These are phyloP conservation scores for Vitis amurensis DNA, from an alignment of 164 flowering plant genomes.

Conservation along the genomic window DNA sequence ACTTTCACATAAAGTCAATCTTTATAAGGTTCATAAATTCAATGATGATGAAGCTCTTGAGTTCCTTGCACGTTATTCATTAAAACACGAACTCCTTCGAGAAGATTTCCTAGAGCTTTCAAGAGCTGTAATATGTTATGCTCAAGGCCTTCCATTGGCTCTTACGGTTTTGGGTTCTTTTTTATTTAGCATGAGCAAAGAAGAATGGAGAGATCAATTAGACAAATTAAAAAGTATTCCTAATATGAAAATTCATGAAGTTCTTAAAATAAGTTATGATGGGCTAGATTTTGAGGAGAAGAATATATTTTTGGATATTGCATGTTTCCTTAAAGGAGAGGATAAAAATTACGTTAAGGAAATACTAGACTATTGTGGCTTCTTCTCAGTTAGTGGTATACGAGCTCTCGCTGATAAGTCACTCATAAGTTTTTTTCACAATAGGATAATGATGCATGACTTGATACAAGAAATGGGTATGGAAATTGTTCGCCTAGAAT, in stretches of 20 bases:
- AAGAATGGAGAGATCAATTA: conserved; percentile 4
- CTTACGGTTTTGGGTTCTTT: conserved; percentile 8
- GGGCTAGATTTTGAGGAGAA: background rate
- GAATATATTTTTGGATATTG: too few relatives aligned
- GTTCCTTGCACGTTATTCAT: too few relatives aligned
- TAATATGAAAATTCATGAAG: background rate
- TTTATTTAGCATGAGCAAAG: background rate
- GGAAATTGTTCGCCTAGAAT: too few relatives aligned
- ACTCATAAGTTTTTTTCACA: too few relatives aligned
- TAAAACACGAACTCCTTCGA: conserved; percentile 12
- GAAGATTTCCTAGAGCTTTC: background rate
- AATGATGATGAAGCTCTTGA: background rate
- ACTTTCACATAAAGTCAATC: background rate
- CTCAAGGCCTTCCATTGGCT: background rate
- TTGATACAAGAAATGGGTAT: too few relatives aligned
- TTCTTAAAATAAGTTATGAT: conserved; percentile 6
- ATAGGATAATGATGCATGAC: too few relatives aligned
- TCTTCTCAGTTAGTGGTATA: too few relatives aligned
- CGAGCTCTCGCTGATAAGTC: too few relatives aligned
- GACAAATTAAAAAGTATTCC: background rate
- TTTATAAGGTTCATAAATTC: conserved; percentile 1
- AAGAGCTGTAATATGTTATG: background rate
- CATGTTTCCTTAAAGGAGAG: too few relatives aligned
- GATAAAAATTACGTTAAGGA: too few relatives aligned
- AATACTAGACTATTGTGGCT: too few relatives aligned